Base-by-base conservation (phyloP, 2,329 filamentous ascomycete species). In the Claviceps maximensis region DNA sequence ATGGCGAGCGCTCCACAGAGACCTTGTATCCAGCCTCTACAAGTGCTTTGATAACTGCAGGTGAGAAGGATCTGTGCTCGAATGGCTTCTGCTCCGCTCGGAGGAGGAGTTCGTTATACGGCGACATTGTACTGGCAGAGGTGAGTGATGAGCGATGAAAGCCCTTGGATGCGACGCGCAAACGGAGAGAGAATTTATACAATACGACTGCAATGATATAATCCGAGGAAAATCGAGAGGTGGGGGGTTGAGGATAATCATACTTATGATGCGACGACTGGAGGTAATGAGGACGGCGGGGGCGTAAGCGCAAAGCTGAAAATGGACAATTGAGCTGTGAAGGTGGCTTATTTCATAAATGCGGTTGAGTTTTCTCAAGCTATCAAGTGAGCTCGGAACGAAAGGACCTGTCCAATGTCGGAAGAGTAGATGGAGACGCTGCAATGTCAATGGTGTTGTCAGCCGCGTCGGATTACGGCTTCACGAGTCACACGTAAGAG, bases 1-100 rank as follows among this genome's bases (percentile, higher is more conserved):
- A 46, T 17, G 63, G 60, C 4, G 62, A 67, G 56, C 78, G 75
- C 73, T 89, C 85, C 49, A 87, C 79, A 49, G 78, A 77, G 60
- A 89, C 76, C 25, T 74, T 74, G 66, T 87, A 88, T 56, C 84
- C 84, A 42, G 82, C 83, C 57, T 86, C 77, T 52, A 87, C 71
- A 51, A 88, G 76, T 52, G 64, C 55, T 48, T 73, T 70, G 54
- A 71, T 78, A 56, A 76, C 67, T 50, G 74, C 71, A 55, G 76
- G 65, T 12, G 65, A 67, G 55, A 68, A 51, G 31, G 50, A 51
- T 47, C 77, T 74, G 62, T 75, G 75, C 69, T 52, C 50, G 31
- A 46, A 51, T 5, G 50, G 50, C 23, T 51, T 51, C 60, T 75
- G 76, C 68, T 82, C 78, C 56, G 78, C 74, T 56, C 78, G 75